A percentile compares a stretch with the other conserved stretches of the same genome.
Evolutionary conservation across 257 asterid species (phyloP).

Genomic region (Lycium barbarum): DNA sequence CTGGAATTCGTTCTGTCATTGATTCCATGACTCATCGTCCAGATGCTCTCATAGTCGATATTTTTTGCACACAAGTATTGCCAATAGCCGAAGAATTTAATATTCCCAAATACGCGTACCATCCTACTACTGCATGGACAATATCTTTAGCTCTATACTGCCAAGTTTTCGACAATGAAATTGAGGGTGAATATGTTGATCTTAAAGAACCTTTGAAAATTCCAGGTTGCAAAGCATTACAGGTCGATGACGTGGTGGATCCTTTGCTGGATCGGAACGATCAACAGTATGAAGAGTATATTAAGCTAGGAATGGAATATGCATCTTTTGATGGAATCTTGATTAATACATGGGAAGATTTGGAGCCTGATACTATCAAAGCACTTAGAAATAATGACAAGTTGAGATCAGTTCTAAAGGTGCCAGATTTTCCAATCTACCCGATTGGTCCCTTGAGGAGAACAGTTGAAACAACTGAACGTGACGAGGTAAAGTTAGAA

Average conservation of each 20-base stretch:
- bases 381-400: slow-evolving; percentile 26
- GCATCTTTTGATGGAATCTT: slow-evolving; percentile 21
- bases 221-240: slow-evolving; percentile 35
- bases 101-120: slow-evolving; percentile 28
- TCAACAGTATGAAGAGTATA: slow-evolving; percentile 28
- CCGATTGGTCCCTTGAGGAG: slow-evolving; percentile 37
- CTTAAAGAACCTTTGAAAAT: slow-evolving; percentile 28
- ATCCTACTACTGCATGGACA: slow-evolving; percentile 34
- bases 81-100: slow-evolving; percentile 30
- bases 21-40: slow-evolving; percentile 28
- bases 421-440: slow-evolving; percentile 30
- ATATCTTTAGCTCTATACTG: slow-evolving; percentile 21
- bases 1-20: background rate
- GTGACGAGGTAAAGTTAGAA: background rate
- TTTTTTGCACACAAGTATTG: slow-evolving; percentile 26
- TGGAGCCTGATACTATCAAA: slow-evolving; percentile 24
- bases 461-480: background rate
- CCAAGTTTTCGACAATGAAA: slow-evolving; percentile 34
- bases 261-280: slow-evolving; percentile 30
- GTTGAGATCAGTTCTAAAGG: background rate
- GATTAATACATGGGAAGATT: slow-evolving; percentile 34
- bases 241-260: slow-evolving; percentile 27
- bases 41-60: slow-evolving; percentile 30
- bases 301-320: slow-evolving; percentile 26
- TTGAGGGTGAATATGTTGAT: slow-evolving; percentile 33